Base-by-base conservation (phyloP, 306 rosid genomes). In the Gleditsia sinensis region DNA sequence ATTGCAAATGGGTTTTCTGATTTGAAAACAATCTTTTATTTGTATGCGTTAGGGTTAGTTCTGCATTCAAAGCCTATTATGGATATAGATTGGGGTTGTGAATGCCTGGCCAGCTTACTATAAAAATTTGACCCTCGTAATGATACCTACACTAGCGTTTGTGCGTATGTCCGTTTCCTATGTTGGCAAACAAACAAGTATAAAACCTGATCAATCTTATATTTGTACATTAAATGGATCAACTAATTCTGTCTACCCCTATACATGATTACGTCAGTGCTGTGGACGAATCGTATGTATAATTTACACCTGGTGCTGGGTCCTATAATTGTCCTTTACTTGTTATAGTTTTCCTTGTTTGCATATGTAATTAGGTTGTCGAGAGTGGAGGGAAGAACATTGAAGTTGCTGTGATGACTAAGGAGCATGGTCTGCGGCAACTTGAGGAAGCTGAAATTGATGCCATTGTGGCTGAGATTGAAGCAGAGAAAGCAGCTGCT, bases 351-450 rank as follows among this genome's bases (percentile, higher is more conserved):
- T 12, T 5, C 37, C 54, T 30, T 28, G n/a, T 32, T 46, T 60
- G 34, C 45, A 32, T 49, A 34, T 69, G 66, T 61, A 60, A 75
- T 63, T 82, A 94, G 98, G 99, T 94, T 81, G 99, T 94, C 13
- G 99, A 94, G 88, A 94, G 99, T 61, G 99, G 99, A 2, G 99
- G 99, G 19, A 94, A 94, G 86, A 94, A 91, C 88, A 90, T 94
- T 55, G 99, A 94, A 84, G 98, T 94, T 71, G 99, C 96, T 55
- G 98, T 88, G 69, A 90, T 94, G 99, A 94, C 96, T 1, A 90
- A 71, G 86, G 96, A 92, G 78, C 80, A 83, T 17, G 98, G 98
- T 16, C 78, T 94, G 62, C 82, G 83, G 51, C 99, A 94, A 76
- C 89, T 94, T 39, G 99, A 94, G 88, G 99, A 94, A 84, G 90